A percentile compares a stretch with the other conserved stretches of the same genome.
Conservation (phyloP, 495 filamentous ascomycete species). For the Astrocystis sublimbata region DNA sequence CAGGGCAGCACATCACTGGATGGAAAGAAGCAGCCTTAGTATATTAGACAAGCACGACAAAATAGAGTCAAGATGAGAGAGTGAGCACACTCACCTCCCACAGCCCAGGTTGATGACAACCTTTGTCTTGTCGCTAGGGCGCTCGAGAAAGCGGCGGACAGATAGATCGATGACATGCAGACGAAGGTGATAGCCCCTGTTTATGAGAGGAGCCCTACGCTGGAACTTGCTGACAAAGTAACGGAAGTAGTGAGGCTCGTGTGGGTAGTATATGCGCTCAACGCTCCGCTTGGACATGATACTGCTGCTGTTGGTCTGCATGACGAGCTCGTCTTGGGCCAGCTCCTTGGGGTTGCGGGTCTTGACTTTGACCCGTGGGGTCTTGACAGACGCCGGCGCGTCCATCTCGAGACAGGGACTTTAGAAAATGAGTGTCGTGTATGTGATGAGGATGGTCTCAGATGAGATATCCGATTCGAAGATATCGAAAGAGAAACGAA, state of each 20-base stretch:
- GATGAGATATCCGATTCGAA: no score
- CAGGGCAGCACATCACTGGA: conserved; percentile 86
- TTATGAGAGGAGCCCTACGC: conserved; percentile 79
- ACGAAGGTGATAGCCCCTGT: conserved; percentile 83
- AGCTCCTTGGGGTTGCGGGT: conserved; percentile 30
- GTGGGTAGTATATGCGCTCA: conserved; percentile 73
- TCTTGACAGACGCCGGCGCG: conserved; percentile 30
- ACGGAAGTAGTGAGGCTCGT: conserved; percentile 78
- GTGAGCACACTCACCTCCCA: conserved; percentile 69
- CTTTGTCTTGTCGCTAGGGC: conserved; percentile 61
- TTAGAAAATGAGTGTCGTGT: no score
- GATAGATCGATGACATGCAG: conserved; percentile 77
- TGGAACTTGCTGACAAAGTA: conserved; percentile 84
- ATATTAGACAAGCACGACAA: conserved; percentile 16
- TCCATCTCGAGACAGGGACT: conserved; percentile 13
- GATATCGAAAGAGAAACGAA: no score
- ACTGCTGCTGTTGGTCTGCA: conserved; percentile 89
- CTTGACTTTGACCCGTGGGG: conserved; percentile 28
- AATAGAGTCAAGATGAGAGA: conserved; percentile 5
- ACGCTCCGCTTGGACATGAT: conserved; percentile 90
- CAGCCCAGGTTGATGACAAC: conserved; percentile 85
- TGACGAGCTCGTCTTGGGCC: conserved; percentile 65
- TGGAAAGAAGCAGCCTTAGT: not conserved
- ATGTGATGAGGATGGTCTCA: no score
- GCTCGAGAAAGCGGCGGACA: conserved; percentile 68